Evolutionary conservation across 1,284 basidiomycete genomes (phyloP).

Genomic region (Trichosporon coremiiforme): DNA sequence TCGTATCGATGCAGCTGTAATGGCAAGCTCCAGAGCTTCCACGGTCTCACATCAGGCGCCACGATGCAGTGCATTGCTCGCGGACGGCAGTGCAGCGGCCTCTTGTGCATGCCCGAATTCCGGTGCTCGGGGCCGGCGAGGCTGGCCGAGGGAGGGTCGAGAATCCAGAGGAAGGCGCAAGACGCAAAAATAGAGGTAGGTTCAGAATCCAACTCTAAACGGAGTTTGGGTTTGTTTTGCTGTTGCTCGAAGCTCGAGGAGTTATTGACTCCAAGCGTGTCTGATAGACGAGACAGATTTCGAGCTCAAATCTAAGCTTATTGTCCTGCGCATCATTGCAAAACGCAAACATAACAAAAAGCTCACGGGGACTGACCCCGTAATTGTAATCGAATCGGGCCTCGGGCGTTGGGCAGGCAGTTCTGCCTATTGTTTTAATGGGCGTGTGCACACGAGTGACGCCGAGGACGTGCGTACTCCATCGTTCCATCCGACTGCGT

Average conservation of each 20-base stretch:
- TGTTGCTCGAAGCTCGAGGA: background rate
- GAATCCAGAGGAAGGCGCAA: background rate
- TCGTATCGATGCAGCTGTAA: background rate
- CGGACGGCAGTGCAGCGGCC: no score
- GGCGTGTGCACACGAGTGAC: background rate
- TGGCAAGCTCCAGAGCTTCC: background rate
- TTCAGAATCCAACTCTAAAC: constrained; percentile 6
- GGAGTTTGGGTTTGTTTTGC: background rate
- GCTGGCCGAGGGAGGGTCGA: background rate
- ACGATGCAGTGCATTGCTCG: background rate
- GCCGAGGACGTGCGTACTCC: background rate
- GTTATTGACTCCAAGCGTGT: background rate
- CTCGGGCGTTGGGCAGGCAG: background rate
- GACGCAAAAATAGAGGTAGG: background rate
- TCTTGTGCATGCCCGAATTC: background rate
- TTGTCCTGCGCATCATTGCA: background rate
- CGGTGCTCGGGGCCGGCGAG: background rate
- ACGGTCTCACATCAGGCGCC: background rate
- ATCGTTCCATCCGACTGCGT: background rate
- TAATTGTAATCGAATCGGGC: background rate
- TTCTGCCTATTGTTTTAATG: background rate
- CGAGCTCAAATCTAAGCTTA: background rate
- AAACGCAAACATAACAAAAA: constrained; percentile 6
- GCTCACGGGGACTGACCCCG: constrained; percentile 13
- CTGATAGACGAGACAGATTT: constrained; percentile 2